These are phyloP conservation scores for Breynia disticha DNA, from an alignment of 441 rosid genomes.

Conservation along the genomic window DNA sequence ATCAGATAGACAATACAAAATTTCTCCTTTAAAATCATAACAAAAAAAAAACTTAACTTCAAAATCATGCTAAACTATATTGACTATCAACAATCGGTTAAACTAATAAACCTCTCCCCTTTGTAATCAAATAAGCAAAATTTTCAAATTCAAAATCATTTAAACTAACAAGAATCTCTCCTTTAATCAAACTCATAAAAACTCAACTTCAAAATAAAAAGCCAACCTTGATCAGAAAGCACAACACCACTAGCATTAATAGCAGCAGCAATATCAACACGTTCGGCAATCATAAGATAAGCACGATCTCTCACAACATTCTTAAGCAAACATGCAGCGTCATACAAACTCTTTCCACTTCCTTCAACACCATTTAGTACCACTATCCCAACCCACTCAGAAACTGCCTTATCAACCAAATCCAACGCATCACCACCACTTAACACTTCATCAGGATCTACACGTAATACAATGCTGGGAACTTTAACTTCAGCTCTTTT, in stretches of 20 bases:
- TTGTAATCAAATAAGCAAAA: too few relatives aligned
- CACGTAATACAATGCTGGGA: conserved; percentile 56
- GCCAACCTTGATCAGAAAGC: conserved; percentile 80
- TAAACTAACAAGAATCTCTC: too few relatives aligned
- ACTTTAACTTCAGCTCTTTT: conserved; percentile 76
- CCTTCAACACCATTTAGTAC: conserved; percentile 55
- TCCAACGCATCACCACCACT: conserved; percentile 32
- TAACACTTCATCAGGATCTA: conserved; percentile 54
- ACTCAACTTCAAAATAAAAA: too few relatives aligned
- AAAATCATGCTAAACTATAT: too few relatives aligned
- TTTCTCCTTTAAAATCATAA: too few relatives aligned
- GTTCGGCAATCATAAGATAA: conserved; percentile 58
- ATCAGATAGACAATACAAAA: too few relatives aligned
- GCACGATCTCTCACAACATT: conserved; percentile 79
- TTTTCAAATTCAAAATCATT: too few relatives aligned
- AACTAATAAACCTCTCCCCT: too few relatives aligned
- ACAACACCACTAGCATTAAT: conserved; percentile 84
- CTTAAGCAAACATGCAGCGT: conserved; percentile 76
- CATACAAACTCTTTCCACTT: conserved; percentile 62
- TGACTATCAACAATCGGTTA: too few relatives aligned
- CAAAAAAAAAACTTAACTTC: too few relatives aligned
- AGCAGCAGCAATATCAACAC: conserved; percentile 80
- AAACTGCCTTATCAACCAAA: conserved; percentile 57
- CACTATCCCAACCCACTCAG: conserved; percentile 62
- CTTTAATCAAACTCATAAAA: too few relatives aligned